Evolutionary conservation across 371 early-diverging fungal species (phyloP), one percentile per base, ranked within the genome.

Genomic region (Vairimorpha ceranae): DNA sequence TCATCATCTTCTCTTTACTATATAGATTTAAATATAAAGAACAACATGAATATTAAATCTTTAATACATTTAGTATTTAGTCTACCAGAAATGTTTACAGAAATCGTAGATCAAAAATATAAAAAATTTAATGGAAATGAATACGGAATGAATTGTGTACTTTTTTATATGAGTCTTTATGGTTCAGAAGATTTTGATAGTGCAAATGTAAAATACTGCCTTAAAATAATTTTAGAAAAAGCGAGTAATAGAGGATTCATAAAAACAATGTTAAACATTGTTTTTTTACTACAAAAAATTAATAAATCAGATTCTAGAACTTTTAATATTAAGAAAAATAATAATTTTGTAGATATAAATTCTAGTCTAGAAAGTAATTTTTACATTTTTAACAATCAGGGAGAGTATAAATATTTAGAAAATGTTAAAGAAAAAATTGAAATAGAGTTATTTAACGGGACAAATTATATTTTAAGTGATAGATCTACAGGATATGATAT

Each of bases 221-320:
- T 48, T 10, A 48, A 48, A 12, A 48, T 48, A n/a, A 12, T 58
- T 25, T 17, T 58, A 14, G 25, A 58, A 7, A 58, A 30, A 10
- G 12, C 8, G 12, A 30, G 30, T 58, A 14, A 58, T 7, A 25
- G 29, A 21, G 21, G 21, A 30, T 58, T 8, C 25, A 12, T 58
- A 30, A 58, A 58, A n/a, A 58, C 58, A 58, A 58, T 58, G 58
- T 30, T 58, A 6, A 58, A 58, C 29, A 58, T 32, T 30, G 3
- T 58, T 8, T 58, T 58, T 58, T 10, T 58, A 25, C 2, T 58
- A 30, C 58, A 58, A 30, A 58, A 25, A 19, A 58, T 58, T 32
- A 58, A 58, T 32, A 58, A 58, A 58, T 32, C 4, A 7, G n/a
- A 58, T 14, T 12, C 2, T 29, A 58, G 29, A 25, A n/a, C 3